A percentile compares a stretch with the other conserved stretches of the same genome.
Conservation (phyloP, 345 rosid species). For the Melastoma malabathricum region DNA sequence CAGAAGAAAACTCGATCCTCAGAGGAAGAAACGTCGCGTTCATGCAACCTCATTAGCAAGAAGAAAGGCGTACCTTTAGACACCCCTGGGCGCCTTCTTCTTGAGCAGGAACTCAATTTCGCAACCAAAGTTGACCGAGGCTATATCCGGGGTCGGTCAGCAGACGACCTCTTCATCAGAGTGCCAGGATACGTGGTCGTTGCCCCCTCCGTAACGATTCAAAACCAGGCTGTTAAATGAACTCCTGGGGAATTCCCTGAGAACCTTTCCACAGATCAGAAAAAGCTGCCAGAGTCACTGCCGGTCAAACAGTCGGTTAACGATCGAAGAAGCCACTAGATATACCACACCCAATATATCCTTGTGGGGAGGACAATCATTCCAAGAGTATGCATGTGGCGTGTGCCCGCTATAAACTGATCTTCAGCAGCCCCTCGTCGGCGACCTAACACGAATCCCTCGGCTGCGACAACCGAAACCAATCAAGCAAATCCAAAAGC, state of each 20-base stretch:
- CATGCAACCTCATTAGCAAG: no score
- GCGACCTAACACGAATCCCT: conserved; percentile 80
- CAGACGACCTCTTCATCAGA: conserved; percentile 77
- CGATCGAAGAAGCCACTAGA: neutral
- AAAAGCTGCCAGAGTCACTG: neutral
- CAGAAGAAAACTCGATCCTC: no score
- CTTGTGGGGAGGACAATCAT: conserved; percentile 70
- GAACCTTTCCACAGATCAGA: conserved; percentile 33
- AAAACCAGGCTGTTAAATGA: conserved; percentile 74
- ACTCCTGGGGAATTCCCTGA: conserved; percentile 58
- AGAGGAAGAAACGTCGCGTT: no score
- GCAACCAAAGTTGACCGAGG: conserved; percentile 82
- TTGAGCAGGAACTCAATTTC: conserved; percentile 71
- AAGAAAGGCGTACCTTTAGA: conserved; percentile 24
- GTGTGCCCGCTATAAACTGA: conserved; percentile 58
- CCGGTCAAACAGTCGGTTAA: neutral
- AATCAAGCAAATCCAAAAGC: conserved; percentile 1
- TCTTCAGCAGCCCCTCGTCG: conserved; percentile 40
- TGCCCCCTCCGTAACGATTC: conserved; percentile 65
- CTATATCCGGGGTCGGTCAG: conserved; percentile 61
- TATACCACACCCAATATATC: conserved; percentile 57
- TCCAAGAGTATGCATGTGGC: conserved; percentile 67
- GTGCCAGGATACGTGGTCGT: conserved; percentile 80
- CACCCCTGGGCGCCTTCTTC: conserved; percentile 35
- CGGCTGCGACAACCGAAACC: conserved; percentile 27